Base-by-base conservation (phyloP, 2,329 filamentous ascomycete genomes). In the Aspergillus spinulosporus region DNA sequence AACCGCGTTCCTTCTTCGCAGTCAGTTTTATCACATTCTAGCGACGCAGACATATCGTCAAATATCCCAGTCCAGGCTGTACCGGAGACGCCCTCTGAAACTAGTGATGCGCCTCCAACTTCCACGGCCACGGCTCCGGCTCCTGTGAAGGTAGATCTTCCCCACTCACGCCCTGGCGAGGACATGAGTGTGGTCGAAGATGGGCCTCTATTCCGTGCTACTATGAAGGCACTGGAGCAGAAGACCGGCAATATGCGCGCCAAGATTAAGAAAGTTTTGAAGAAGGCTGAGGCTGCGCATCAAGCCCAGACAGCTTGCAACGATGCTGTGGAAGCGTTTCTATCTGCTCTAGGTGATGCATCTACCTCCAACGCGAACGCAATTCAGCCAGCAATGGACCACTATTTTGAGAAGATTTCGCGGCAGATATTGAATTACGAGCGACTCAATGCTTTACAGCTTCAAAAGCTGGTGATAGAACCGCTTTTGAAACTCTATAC, bases 371-470 rank as follows among this genome's bases (percentile, higher is more conserved):
- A 97, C 69, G 89, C 92, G 48, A 96, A 96, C 68, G 94, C 93
- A 0, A 92, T 99, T n/a, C 91, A 96, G 68, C 95, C 94, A 12
- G 94, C 93, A 3, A 82, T 99, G 58, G 94, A 99, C 60, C 92
- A 99, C 73, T 99, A 99, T 72, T 99, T 97, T 68, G 92, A 97
- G 74, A 96, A 92, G 68, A 97, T 96, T 63, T 92, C 93, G 3
- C 87, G 88, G 59, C 91, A 97, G 69, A 97, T 99, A 45, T 77
- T 97, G 37, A 74, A 79, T 0, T 97, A 97, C 69, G 92, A 99
- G 74, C 87, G 86, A 59, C 85, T 89, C 62, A 97, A 97, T 69
- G 87, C 90, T 0, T 67, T 78, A 39, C 93, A 96, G 66, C 81
- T 99, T 36, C 92, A 97, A 67, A 93, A 87, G 69, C 88, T 96